phyloP scores from a whole-genome alignment of 2,329 filamentous ascomycete genomes.

The Ascochyta koolunga region DNA sequence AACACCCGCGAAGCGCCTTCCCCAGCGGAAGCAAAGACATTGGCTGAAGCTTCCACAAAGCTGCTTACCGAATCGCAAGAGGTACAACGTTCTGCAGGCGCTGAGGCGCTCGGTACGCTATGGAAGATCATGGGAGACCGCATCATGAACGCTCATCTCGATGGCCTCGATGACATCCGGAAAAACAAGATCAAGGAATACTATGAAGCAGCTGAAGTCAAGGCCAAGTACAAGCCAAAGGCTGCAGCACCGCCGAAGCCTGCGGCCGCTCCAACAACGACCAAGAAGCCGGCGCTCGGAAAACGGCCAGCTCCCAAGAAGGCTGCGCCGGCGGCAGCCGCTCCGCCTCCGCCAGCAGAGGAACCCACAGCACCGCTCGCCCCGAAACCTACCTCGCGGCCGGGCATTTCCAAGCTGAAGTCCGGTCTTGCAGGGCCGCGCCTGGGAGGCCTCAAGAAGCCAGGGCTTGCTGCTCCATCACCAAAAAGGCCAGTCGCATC shows the following conservation, averaged over 20 bases:
- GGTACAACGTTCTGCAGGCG: conserved; percentile 82
- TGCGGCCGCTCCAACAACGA: conserved; percentile 56
- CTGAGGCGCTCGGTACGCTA: conserved; percentile 88
- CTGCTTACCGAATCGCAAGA: conserved; percentile 88
- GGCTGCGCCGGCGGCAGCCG: conserved; percentile 49
- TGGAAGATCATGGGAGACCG: conserved; percentile 99
- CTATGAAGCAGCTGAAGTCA: conserved; percentile 80
- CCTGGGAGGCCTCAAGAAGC: conserved; percentile 52
- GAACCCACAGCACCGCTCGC: conserved; percentile 61
- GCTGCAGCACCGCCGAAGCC: conserved; percentile 65
- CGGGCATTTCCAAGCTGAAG: conserved; percentile 50
- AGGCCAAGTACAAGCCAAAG: conserved; percentile 92
- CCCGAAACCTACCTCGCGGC: conserved; percentile 64
- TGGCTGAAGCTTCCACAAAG: conserved; percentile 90
- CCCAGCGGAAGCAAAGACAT: conserved; percentile 80
- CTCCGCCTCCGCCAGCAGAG: conserved; percentile 49
- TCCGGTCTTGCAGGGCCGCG: conserved; percentile 45
- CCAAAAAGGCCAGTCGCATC: conserved; percentile 52
- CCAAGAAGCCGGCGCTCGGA: conserved; percentile 47
- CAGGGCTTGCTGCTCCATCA: conserved; percentile 47
- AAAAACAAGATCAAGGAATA: conserved; percentile 97
- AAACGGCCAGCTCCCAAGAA: conserved; percentile 63
- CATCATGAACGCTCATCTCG: conserved; percentile 90
- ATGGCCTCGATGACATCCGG: conserved; percentile 91
- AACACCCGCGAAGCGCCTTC: conserved; percentile 82